Evolutionary conservation across 495 filamentous ascomycete species (phyloP).

Genomic region (Aspergillus campestris): DNA sequence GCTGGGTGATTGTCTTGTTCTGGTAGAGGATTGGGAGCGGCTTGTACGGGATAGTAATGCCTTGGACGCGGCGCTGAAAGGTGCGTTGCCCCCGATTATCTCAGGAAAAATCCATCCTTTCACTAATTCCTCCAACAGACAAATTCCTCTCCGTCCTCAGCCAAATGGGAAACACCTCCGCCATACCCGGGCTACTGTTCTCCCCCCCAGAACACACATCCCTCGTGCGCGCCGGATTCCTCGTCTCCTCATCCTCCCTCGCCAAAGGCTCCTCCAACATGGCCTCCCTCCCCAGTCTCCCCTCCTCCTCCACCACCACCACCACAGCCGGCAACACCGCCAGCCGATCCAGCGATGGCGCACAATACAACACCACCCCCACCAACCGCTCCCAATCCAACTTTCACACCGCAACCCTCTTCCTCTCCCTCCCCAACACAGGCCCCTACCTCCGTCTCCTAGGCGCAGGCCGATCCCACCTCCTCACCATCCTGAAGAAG

Average conservation of each 20-base stretch:
- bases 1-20: conserved; percentile 63
- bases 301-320: conserved; percentile 23
- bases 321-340: conserved; percentile 45
- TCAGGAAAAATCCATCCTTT: no score
- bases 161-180: conserved; percentile 44
- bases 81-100: conserved; percentile 18
- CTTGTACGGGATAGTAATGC: conserved; percentile 37
- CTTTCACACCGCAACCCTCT: conserved; percentile 35
- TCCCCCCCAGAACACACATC: conserved; percentile 43
- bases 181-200: conserved; percentile 41
- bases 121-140: conserved; percentile 18
- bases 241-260: conserved; percentile 48
- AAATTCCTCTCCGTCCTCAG: conserved; percentile 49
- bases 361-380: background rate
- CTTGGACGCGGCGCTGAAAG: conserved; percentile 43
- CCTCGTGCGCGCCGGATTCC: conserved; percentile 63
- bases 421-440: conserved; percentile 63
- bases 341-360: conserved; percentile 16
- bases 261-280: conserved; percentile 37
- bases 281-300: conserved; percentile 45
- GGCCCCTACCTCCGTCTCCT: conserved; percentile 70
- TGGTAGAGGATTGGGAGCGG: conserved; percentile 52
- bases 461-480: conserved; percentile 53
- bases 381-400: conserved; percentile 14
- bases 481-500: conserved; percentile 57